Base-by-base conservation (phyloP, 2,329 filamentous ascomycete genomes). In the Sporothrix euskadiensis region DNA sequence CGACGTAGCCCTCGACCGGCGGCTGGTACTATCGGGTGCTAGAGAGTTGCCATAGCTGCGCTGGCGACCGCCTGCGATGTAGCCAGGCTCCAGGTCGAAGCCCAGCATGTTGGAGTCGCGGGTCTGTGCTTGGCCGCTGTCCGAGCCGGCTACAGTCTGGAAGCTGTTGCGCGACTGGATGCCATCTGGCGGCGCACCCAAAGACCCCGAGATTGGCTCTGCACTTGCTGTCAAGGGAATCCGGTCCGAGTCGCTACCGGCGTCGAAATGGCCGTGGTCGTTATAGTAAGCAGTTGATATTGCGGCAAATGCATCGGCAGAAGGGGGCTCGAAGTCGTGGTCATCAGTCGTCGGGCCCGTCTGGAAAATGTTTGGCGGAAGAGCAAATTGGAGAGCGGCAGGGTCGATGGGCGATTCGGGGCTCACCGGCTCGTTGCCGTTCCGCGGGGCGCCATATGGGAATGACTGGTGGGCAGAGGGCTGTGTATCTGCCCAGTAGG, bases 1-100 rank as follows among this genome's bases (percentile, higher is more conserved):
- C 22, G 90, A 90, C 1, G 88, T 85, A 1, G 91, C 89, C 54
- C 90, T 84, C 59, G 91, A 91, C 61, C 87, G 84, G 71, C 85
- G 84, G 71, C 80, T 79, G 74, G 83, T 81, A 32, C 85, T 85
- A 26, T 82, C 83, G 7, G 89, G 88, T 39, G 82, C 83, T 73
- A 88, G 85, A 77, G 83, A 88, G 79, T 83, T 84, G 71, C 90
- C 88, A 79, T 89, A 88, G 76, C 87, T 88, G 75, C 85, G 84
- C 75, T 85, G 84, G 74, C 87, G 85, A 4, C 61, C 47, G 65
- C 84, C 81, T 7, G 85, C 80, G 61, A 84, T 82, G 72, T 85
- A 81, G 6, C 87, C 88, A 66, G 86, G 85, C 81, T 95, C 92
- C 65, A 91, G 78, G 54, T 84, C 84, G 52, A 83, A 83, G 3